Base-by-base conservation (phyloP, 768 basidiomycete genomes). In the Auriscalpium vulgare region DNA sequence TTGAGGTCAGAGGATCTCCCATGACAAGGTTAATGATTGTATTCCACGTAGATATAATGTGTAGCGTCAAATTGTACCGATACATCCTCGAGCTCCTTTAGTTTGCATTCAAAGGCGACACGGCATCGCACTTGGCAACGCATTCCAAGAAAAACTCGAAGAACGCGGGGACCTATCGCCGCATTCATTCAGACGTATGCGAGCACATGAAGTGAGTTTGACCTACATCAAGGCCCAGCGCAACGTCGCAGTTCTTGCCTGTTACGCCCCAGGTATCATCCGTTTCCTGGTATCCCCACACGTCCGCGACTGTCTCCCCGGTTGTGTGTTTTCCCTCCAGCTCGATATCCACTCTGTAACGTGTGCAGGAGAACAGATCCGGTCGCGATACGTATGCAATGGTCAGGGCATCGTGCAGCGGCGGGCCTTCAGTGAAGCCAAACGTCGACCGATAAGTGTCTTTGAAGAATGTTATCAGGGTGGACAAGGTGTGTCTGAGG, bases 261-360 rank as follows among this genome's bases (percentile, higher is more conserved):
- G 69, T 68, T 3, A 74, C 63, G 0, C 90, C 89, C 91, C 91
- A 95, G 0, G 77, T 75, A 60, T 83, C 71, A 59, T 87, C 82
- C 59, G 76, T 81, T 8, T 68, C 50, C 14, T 68, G 70, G 69
- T 85, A 88, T 56, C 79, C 74, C 80, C 82, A 91, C 3, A 90
- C 62, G 62, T 95, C 90, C 1, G 91, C 87, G 2, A 90, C 78
- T 0, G 92, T 93, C 65, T 91, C 85, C 7, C 91, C 92, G 11
- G 74, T 71, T 2, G 86, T 80, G 58, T 85, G 81, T 16, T 72
- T 69, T 3, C 87, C 88, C 7, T 72, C 75, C 16, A 87, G 74
- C 62, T 95, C 92, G n/a, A 90, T 78, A 59, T 95, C 92, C 0
- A 94, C 91, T 47, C 87, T 77, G 66, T 84, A 82, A n/a, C 91